Evolutionary conservation across 257 asterid species (phyloP), one percentile per base, ranked within the genome.

Genomic region (Nicotiana knightiana): DNA sequence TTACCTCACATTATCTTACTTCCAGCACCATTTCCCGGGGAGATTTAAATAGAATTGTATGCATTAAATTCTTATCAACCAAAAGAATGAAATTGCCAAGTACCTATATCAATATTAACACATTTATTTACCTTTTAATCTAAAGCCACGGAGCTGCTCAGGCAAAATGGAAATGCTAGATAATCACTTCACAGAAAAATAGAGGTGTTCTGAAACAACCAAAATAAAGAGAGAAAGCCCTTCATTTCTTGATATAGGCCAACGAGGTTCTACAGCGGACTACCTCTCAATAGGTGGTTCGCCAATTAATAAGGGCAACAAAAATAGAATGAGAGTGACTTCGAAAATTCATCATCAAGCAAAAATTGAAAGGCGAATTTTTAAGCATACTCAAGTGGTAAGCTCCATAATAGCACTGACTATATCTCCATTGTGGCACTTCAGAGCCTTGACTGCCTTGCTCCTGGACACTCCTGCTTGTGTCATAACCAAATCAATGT

Each of bases 361-460:
- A 80, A 48, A 15, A 58, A 76, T 35, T 32, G 43, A 83, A 39
- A 10, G 4, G 59, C 1, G 33, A 9, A 70, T 43, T 24, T 18
- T 8, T 2, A 2, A 61, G 81, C 53, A 10, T 1, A 33, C 43
- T 87, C 76, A 93, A 73, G 90, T 90, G 39, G 97, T 94, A 55
- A 94, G 86, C 90, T 93, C 98, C 98, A 94, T 94, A 82, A 94
- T 93, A 51, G 98, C 98, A 82, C 96, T 88, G 65, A 94, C 97
- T 75, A 95, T 95, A 89, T 95, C 98, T 12, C 98, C 98, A 82
- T 12, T 33, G 85, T 92, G 88, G 77, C 90, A 67, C 91, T 90
- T 93, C 83, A 95, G 98, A 82, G 97, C 98, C 86, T 89, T 91
- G 10, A 95, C 97, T 79, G 98, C 97, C 88, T 89, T 93, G 87